These are phyloP conservation scores for Penicillium corylophilum DNA, from an alignment of 2,329 filamentous ascomycete genomes.

Conservation along the genomic window DNA sequence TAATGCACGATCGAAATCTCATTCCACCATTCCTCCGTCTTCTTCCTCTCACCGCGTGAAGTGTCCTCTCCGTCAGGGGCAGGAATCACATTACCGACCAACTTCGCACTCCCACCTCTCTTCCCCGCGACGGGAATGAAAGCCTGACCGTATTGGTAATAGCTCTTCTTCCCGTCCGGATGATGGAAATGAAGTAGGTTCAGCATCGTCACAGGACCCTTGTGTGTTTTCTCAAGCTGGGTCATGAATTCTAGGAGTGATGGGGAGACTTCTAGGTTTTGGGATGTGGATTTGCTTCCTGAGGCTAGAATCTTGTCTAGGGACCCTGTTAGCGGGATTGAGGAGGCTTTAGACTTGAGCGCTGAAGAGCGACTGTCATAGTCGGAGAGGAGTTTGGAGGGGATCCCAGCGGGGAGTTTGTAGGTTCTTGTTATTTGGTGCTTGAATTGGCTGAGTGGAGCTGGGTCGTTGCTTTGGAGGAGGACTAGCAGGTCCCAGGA, in stretches of 20 bases:
- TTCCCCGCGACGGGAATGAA: slow-evolving; percentile 48
- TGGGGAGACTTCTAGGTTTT: slow-evolving; percentile 56
- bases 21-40: slow-evolving; percentile 52
- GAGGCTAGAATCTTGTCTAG: slow-evolving; percentile 29
- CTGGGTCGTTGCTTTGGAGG: slow-evolving; percentile 17
- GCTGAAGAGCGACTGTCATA: slow-evolving; percentile 26
- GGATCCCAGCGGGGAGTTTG: slow-evolving; percentile 34
- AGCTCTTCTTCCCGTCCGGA: slow-evolving; percentile 52
- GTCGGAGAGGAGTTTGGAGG: slow-evolving; percentile 34
- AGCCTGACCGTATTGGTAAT: slow-evolving; percentile 56
- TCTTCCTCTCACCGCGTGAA: slow-evolving; percentile 21
- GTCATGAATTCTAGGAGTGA: slow-evolving; percentile 54
- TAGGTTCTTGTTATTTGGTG: slow-evolving; percentile 30
- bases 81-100: slow-evolving; percentile 58
- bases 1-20: slow-evolving; percentile 66
- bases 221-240: slow-evolving; percentile 27
- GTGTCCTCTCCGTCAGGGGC: slow-evolving; percentile 21
- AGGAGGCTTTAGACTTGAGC: slow-evolving; percentile 18
- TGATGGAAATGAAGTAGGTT: slow-evolving; percentile 59
- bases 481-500: slow-evolving; percentile 41
- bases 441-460: slow-evolving; percentile 19
- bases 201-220: slow-evolving; percentile 59
- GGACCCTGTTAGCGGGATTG: slow-evolving; percentile 25
- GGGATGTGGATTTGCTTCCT: slow-evolving; percentile 33
- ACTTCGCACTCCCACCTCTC: slow-evolving; percentile 60